phyloP scores from a whole-genome alignment of 257 asterid genomes.

The Capsicum baccatum region DNA sequence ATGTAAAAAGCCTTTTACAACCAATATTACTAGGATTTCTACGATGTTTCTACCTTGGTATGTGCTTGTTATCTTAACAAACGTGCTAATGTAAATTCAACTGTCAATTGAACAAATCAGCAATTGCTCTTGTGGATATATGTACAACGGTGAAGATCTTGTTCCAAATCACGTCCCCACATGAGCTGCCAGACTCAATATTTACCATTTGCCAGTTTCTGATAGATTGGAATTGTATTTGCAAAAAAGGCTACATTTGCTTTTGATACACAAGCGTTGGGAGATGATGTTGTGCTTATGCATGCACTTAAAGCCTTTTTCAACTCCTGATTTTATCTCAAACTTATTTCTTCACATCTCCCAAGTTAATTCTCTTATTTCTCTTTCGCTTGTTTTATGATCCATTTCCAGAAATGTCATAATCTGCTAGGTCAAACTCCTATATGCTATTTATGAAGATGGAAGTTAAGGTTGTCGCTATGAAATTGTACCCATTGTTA shows the following conservation, averaged over 20 bases:
- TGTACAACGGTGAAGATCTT: background rate
- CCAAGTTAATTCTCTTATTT: background rate
- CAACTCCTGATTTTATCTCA: background rate
- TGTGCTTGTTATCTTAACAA: background rate
- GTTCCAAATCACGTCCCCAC: background rate
- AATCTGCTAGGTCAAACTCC: background rate
- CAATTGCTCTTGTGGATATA: background rate
- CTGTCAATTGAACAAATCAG: background rate
- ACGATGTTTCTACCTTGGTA: background rate
- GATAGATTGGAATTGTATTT: background rate
- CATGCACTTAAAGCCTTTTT: background rate
- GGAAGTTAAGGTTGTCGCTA: background rate
- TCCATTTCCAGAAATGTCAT: background rate
- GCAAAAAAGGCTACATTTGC: background rate
- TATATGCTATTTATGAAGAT: background rate
- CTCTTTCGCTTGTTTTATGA: background rate
- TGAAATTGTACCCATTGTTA: background rate
- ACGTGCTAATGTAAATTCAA: background rate
- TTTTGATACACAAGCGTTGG: background rate
- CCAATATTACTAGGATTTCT: background rate
- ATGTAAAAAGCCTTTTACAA: background rate
- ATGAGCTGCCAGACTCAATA: background rate
- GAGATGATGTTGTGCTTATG: background rate
- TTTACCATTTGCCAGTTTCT: background rate
- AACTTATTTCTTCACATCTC: background rate